These are phyloP conservation scores for Rhizophlyctis rosea DNA, from an alignment of 192 early-diverging fungal species.

Conservation along the genomic window DNA sequence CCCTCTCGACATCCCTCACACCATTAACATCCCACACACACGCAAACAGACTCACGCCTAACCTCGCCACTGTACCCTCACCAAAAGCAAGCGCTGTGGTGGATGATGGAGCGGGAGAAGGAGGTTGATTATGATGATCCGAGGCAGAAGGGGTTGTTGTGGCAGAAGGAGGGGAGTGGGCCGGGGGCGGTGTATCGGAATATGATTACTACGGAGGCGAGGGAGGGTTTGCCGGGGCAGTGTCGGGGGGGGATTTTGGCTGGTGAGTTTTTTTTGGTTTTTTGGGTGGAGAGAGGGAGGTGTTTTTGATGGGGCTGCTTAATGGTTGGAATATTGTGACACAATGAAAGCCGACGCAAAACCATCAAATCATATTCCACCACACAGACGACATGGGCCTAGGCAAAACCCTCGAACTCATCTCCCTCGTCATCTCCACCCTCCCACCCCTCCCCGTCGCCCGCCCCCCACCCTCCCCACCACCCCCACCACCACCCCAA, in stretches of 20 bases:
- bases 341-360: no score
- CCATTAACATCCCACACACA: background rate
- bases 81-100: conserved; percentile 81
- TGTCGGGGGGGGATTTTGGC: conserved; percentile 62
- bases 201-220: conserved; percentile 48
- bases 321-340: no score
- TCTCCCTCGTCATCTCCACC: conserved; percentile 37
- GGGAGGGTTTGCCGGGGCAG: conserved; percentile 39
- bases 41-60: conserved; percentile 36
- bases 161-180: conserved; percentile 12
- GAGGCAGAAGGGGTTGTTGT: conserved; percentile 2
- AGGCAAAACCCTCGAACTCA: conserved; percentile 51
- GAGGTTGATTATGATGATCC: conserved; percentile 55
- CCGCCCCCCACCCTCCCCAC: conserved; percentile 1
- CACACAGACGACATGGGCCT: conserved; percentile 52
- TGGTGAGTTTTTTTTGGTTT: conserved; percentile 16
- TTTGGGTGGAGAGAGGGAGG: background rate
- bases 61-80: conserved; percentile 66
- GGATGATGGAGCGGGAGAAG: conserved; percentile 73
- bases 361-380: no score
- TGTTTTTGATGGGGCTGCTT: no score
- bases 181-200: conserved; percentile 35
- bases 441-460: conserved; percentile 1
- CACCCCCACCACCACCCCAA: conserved; percentile 5
- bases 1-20: background rate